Evolutionary conservation across 2,329 filamentous ascomycete species (phyloP).

Genomic region (Aspergillus sp.): DNA sequence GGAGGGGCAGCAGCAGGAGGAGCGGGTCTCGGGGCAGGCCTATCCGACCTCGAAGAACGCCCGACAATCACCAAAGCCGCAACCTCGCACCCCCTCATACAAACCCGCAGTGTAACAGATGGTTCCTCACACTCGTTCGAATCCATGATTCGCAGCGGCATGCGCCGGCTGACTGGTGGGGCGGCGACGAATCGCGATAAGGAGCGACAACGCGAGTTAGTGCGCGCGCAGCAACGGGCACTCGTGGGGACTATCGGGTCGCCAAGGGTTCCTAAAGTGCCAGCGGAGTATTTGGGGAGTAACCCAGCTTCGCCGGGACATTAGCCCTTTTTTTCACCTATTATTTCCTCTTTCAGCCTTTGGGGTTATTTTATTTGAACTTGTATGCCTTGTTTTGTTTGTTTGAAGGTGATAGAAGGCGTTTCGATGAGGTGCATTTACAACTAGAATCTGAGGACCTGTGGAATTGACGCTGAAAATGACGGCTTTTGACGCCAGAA

Average conservation of each 20-base stretch:
- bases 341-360: slow-evolving; percentile 3
- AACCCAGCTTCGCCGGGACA: slow-evolving; percentile 29
- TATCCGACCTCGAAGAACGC: slow-evolving; percentile 76
- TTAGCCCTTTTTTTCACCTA: neutral
- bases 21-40: slow-evolving; percentile 29
- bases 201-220: slow-evolving; percentile 37
- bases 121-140: slow-evolving; percentile 35
- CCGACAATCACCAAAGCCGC: slow-evolving; percentile 19
- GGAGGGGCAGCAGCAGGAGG: too few relatives aligned
- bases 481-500: too few relatives aligned
- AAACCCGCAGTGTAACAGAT: slow-evolving; percentile 28
- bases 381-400: neutral
- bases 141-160: slow-evolving; percentile 39
- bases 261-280: slow-evolving; percentile 41
- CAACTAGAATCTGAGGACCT: too few relatives aligned
- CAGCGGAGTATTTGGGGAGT: slow-evolving; percentile 38
- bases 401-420: neutral
- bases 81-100: slow-evolving; percentile 12
- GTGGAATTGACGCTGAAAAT: too few relatives aligned
- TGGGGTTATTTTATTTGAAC: neutral
- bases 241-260: slow-evolving; percentile 31
- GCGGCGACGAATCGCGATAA: slow-evolving; percentile 33
- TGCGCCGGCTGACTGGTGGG: slow-evolving; percentile 41
- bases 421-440: neutral
- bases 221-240: slow-evolving; percentile 37